phyloP scores from a whole-genome alignment of 1,284 basidiomycete species.

The Afroboletus lepidellus region DNA sequence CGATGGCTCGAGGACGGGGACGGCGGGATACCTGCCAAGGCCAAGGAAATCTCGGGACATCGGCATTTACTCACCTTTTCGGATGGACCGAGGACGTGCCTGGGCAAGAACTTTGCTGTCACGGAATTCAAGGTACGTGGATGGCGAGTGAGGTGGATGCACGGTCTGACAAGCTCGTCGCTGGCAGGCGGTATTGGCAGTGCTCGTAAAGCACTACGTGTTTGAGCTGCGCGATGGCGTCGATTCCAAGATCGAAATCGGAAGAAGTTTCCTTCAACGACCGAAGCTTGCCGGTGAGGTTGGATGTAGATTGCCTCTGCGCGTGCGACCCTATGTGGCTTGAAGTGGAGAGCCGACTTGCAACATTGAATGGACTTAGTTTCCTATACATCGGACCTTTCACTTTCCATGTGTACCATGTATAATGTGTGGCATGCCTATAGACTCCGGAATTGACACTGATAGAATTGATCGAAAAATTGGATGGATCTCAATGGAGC shows the following conservation, averaged over 20 bases:
- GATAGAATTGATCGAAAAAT: too few relatives aligned
- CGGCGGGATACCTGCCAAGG: slow-evolving; percentile 22
- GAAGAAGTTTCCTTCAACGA: slow-evolving; percentile 16
- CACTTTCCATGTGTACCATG: too few relatives aligned
- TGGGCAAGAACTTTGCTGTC: slow-evolving; percentile 42
- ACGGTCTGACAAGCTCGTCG: not conserved
- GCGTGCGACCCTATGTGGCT: slow-evolving; percentile 14
- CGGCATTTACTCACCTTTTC: slow-evolving; percentile 41
- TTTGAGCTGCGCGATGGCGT: slow-evolving; percentile 23
- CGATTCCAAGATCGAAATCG: slow-evolving; percentile 18
- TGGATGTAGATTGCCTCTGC: slow-evolving; percentile 21
- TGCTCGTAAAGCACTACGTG: slow-evolving; percentile 20
- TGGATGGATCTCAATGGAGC: too few relatives aligned
- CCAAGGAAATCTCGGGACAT: slow-evolving; percentile 40
- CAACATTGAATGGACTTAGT: too few relatives aligned
- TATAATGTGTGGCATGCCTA: too few relatives aligned
- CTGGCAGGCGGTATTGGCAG: slow-evolving; percentile 20
- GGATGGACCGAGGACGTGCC: slow-evolving; percentile 41
- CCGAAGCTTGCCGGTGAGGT: slow-evolving; percentile 25
- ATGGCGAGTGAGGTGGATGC: rapidly evolving
- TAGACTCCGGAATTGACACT: too few relatives aligned
- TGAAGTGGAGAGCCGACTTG: not conserved
- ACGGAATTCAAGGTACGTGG: slow-evolving; percentile 47
- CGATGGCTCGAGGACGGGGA: slow-evolving; percentile 34
- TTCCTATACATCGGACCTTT: too few relatives aligned